Percentiles rank a stretch among this genome's conserved stretches.
Evolutionary conservation across 805 yeast species (phyloP).

Genomic region (Saccharomycopsis schoenii): DNA sequence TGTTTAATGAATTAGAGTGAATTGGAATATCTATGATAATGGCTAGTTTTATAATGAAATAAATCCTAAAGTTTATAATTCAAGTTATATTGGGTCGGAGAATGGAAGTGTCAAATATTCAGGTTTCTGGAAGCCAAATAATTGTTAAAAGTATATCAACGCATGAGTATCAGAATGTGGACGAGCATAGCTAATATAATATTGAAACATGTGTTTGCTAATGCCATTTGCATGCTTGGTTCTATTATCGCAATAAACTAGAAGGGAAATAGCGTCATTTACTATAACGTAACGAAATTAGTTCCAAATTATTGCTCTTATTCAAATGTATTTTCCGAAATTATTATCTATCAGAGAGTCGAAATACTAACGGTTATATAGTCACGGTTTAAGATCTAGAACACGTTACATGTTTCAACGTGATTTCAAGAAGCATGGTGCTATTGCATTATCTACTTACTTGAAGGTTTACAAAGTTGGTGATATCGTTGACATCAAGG

Average conservation of each 20-base stretch:
- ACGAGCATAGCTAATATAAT: too few species aligned
- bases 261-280: neutral
- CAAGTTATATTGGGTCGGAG: neutral
- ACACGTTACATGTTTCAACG: slow-evolving; percentile 99
- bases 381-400: slow-evolving; percentile 99
- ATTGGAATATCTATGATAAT: neutral
- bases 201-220: too few species aligned
- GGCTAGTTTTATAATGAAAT: neutral
- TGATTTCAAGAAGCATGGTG: slow-evolving; percentile 96
- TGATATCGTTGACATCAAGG: slow-evolving; percentile 98
- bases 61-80: too few species aligned
- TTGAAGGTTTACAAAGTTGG: slow-evolving; percentile 97
- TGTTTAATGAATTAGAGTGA: neutral
- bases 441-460: slow-evolving; percentile 91
- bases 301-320: neutral
- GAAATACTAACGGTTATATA: slow-evolving; percentile 22
- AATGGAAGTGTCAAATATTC: neutral
- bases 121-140: too few species aligned
- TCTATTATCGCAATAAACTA: too few species aligned
- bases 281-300: neutral
- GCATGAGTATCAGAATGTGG: too few species aligned
- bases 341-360: neutral
- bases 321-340: slow-evolving; percentile 1
- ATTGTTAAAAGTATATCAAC: too few species aligned
- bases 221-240: too few species aligned